Evolutionary conservation across 2,329 filamentous ascomycete species (phyloP), one percentile per base, ranked within the genome.

Genomic region (Neofusicoccum sp.): DNA sequence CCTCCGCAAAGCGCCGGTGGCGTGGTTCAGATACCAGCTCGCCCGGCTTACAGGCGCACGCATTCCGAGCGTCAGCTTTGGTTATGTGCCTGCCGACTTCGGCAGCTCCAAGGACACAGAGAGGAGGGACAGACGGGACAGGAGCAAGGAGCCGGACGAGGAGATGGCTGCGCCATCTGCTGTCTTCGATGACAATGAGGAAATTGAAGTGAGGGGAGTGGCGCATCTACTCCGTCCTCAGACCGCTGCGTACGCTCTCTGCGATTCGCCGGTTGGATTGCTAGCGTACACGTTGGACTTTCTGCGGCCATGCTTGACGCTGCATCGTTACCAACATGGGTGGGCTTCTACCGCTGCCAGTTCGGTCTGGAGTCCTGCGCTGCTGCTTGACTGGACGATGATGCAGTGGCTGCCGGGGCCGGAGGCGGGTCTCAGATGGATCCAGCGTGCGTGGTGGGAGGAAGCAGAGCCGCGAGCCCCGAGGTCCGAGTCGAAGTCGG

Each of bases 331-430:
- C n/a, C n/a, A n/a, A n/a, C n/a, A n/a, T n/a, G n/a, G n/a, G n/a
- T 2, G 49, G 49, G 7, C 9, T 33, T n/a, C 1, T 31, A 28
- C 63, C 6, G 62, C 63, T 5, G 57, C 48, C n/a, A 56, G 41
- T 8, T 45, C 51, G 38, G n/a, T 47, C 6, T 58, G 43, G 44
- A 40, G 12, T 5, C 57, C 57, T 16, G 28, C 43, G 1, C 30
- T 6, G 20, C 49, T 89, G 26, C 77, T 89, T 61, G 84, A 84
- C 16, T 76, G 87, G 66, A 82, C 84, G 1, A 82, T 84, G 69
- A 73, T 89, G 30, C 82, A 85, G 24, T 89, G 87, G 87, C 72
- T 89, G 0, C 86, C 87, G 0, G 87, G 86, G 0, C 86, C 86
- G 0, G 86, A 89, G 67, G 80, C 80, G 1, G 81, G 80, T 3